Conservation (phyloP, 1,284 basidiomycete species). For the Rhodotorula sp. region DNA sequence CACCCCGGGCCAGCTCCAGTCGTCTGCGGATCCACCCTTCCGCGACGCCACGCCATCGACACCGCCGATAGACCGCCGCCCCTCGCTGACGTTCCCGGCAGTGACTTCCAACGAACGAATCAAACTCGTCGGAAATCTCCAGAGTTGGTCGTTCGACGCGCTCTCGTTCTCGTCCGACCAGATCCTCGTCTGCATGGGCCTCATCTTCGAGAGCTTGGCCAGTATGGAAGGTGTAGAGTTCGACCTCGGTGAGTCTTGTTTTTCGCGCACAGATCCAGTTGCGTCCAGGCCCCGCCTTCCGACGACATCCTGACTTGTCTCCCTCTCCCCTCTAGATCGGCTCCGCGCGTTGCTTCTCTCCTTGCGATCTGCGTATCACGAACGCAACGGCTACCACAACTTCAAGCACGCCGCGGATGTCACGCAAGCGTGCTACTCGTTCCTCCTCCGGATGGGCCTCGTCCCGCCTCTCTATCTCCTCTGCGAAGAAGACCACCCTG, state of each 20-base stretch:
- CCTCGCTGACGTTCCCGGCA: slow-evolving; percentile 22
- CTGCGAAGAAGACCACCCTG: slow-evolving; percentile 44
- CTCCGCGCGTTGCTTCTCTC: slow-evolving; percentile 74
- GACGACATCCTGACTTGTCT: neutral
- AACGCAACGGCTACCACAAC: slow-evolving; percentile 89
- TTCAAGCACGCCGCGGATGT: slow-evolving; percentile 93
- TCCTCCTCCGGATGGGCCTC: slow-evolving; percentile 70
- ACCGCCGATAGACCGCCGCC: neutral
- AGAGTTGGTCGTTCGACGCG: slow-evolving; percentile 83
- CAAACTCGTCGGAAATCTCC: slow-evolving; percentile 61
- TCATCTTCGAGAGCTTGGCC: slow-evolving; percentile 61
- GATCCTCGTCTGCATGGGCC: slow-evolving; percentile 70
- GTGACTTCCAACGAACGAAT: slow-evolving; percentile 32
- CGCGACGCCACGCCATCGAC: neutral
- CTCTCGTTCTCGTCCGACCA: slow-evolving; percentile 74
- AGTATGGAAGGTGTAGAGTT: slow-evolving; percentile 67
- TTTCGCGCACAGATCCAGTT: slow-evolving; percentile 52
- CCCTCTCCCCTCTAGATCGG: slow-evolving; percentile 51
- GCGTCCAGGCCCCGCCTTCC: neutral
- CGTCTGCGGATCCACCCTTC: slow-evolving; percentile 17
- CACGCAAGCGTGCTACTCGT: slow-evolving; percentile 83
- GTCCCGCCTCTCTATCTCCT: slow-evolving; percentile 68
- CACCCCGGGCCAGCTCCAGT: neutral
- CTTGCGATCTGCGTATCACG: slow-evolving; percentile 78
- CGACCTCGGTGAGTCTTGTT: slow-evolving; percentile 64